phyloP scores from a whole-genome alignment of 306 rosid genomes.

The Sophora flavescens region DNA sequence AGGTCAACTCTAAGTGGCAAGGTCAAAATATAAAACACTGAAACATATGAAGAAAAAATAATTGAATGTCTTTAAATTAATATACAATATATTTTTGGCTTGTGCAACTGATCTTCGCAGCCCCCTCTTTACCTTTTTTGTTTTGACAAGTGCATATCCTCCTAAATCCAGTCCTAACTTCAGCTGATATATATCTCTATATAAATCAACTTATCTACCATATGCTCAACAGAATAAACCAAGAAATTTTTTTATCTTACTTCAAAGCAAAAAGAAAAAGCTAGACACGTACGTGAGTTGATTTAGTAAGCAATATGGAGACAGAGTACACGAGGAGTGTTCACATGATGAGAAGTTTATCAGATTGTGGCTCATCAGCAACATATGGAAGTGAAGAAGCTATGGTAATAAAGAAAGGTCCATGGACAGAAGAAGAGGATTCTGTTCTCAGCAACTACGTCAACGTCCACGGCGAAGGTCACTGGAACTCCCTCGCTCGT shows the following conservation, averaged over 20 bases:
- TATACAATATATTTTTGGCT: constrained; percentile 8
- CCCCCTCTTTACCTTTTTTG: constrained; percentile 38
- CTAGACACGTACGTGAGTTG: background rate
- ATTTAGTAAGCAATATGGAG: constrained; percentile 29
- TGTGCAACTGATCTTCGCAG: constrained; percentile 39
- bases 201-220: constrained; percentile 31
- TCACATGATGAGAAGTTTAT: constrained; percentile 43
- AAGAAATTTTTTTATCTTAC: background rate
- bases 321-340: background rate
- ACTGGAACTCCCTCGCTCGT: constrained; percentile 71
- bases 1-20: constrained; percentile 32
- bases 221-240: background rate
- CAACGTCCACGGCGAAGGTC: constrained; percentile 63
- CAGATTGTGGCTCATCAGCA: constrained; percentile 45
- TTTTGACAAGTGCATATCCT: constrained; percentile 46
- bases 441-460: constrained; percentile 51
- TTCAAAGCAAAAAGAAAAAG: constrained; percentile 6
- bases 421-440: constrained; percentile 81
- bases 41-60: background rate
- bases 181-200: background rate
- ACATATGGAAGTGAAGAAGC: constrained; percentile 46
- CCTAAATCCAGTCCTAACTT: constrained; percentile 45
- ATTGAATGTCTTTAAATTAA: constrained; percentile 15
- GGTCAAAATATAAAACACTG: constrained; percentile 40
- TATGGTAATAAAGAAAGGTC: constrained; percentile 61